Evolutionary conservation across 768 basidiomycete genomes (phyloP).

Genomic region (Rhodotorula paludigena): DNA sequence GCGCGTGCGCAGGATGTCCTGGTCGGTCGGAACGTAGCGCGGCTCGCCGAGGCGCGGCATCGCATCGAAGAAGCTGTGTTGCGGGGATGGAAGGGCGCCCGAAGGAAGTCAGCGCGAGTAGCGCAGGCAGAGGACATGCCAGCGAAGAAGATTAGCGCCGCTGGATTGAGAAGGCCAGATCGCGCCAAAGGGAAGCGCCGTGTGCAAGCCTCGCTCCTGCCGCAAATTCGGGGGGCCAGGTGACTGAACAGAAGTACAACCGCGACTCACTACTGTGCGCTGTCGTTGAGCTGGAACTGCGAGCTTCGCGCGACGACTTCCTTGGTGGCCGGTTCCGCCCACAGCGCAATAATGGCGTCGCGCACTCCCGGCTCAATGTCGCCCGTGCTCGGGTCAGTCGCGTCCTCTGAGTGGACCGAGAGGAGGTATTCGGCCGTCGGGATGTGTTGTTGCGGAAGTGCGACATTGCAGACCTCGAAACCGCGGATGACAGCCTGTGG

Average conservation of each 20-base stretch:
- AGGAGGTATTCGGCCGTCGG: conserved; percentile 4
- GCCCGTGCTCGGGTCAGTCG: neutral
- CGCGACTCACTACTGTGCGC: conserved; percentile 17
- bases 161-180: neutral
- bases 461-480: neutral
- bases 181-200: neutral
- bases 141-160: neutral
- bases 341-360: conserved; percentile 16
- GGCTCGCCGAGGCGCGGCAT: conserved; percentile 73
- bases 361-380: neutral
- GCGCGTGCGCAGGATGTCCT: conserved; percentile 86
- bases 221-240: no score
- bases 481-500: conserved; percentile 32
- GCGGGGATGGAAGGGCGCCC: neutral
- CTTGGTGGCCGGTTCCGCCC: conserved; percentile 9
- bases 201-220: no score
- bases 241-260: neutral
- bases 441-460: neutral
- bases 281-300: conserved; percentile 31
- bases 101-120: neutral
- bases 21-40: conserved; percentile 81
- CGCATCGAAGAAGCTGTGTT: conserved; percentile 48
- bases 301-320: neutral
- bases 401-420: conserved; percentile 6
- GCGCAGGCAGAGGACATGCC: neutral